Evolutionary conservation across 345 rosid species (phyloP).

Genomic region (Syzygium grande): DNA sequence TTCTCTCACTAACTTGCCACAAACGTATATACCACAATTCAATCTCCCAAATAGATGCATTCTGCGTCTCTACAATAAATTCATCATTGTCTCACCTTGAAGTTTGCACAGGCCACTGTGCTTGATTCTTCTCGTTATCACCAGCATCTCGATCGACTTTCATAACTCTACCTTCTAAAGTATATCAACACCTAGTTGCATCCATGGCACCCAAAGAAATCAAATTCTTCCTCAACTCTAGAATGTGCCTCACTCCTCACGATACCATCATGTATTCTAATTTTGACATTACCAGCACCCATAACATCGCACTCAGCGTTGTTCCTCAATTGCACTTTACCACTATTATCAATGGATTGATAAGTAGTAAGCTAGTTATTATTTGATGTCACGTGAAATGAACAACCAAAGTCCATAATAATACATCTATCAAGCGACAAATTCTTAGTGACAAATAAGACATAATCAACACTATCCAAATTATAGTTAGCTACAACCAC

Average conservation of each 20-base stretch:
- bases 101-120: neutral
- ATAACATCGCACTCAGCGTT: neutral
- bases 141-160: neutral
- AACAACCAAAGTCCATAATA: neutral
- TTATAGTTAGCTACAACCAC: neutral
- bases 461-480: neutral
- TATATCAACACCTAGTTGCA: neutral
- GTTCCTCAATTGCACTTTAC: neutral
- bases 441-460: neutral
- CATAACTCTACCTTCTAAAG: neutral
- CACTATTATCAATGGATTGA: neutral
- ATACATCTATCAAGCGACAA: neutral
- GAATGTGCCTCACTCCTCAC: neutral
- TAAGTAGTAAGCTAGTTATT: neutral
- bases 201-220: neutral
- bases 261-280: neutral
- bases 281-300: neutral
- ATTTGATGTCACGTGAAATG: neutral
- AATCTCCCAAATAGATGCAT: neutral
- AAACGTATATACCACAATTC: neutral
- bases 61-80: neutral
- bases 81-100: rapidly evolving
- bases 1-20: neutral
- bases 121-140: neutral
- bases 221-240: neutral